Evolutionary conservation across 2,329 filamentous ascomycete genomes (phyloP), one percentile per base, ranked within the genome.

Genomic region (Neonectria sp.): DNA sequence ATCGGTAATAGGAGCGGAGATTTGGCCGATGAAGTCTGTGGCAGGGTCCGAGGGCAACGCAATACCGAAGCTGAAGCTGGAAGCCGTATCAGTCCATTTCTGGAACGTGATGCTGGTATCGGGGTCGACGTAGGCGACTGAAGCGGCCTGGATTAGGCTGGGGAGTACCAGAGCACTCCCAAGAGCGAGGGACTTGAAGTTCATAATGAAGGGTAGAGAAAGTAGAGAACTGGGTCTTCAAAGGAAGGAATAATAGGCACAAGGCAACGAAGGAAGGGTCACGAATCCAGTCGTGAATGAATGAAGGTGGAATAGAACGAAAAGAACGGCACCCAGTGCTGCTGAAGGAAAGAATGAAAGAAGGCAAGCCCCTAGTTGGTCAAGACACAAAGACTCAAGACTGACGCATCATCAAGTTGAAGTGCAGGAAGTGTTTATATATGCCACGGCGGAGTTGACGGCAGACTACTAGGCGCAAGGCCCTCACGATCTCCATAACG

Each of bases 21-120:
- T 83, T 33, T 68, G 71, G 43, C 89, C 89, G 63, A 91, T 87
- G 71, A 90, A 90, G 74, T 91, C 89, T 51, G 80, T 83, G 6
- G 84, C 82, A 59, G 86, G 86, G 73, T 85, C 79, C 17, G 77
- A 71, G 6, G 89, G 89, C 17, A 91, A 79, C 2, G 86, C 86
- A 58, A 91, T 73, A 73, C 89, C 89, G 56, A 87, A 88, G 35
- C 83, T 85, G 57, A 87, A 82, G 40, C 84, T 84, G 63, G 84
- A 86, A 56, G 75, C 70, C 11, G 70, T 66, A 21, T 85, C 82
- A 13, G 78, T 81, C 76, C 83, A 88, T 55, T 85, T 85, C 72
- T 86, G 84, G 77, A 89, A 89, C 31, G 77, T 80, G 71, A 89
- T 89, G 24, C 85, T 85, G 11, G 87, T 87, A 31, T 81, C 79